phyloP scores from a whole-genome alignment of 1,284 basidiomycete genomes.

The Cryptococcus depauperatus region DNA sequence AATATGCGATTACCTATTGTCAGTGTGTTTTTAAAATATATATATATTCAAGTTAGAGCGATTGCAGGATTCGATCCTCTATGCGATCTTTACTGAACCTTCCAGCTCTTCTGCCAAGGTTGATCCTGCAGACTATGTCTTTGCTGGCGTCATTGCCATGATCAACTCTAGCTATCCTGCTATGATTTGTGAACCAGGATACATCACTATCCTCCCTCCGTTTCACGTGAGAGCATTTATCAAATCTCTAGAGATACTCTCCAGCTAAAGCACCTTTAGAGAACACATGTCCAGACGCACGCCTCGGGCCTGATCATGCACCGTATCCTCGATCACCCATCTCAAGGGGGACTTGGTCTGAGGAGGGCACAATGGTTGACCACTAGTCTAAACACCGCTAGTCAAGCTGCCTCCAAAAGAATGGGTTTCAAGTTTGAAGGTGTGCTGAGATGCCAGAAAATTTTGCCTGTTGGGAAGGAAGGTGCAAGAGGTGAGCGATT shows the following conservation, averaged over 20 bases:
- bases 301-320: constrained; percentile 35
- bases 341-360: constrained; percentile 31
- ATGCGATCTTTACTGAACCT: constrained; percentile 34
- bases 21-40: constrained; percentile 4
- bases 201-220: constrained; percentile 28
- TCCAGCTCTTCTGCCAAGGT: constrained; percentile 9
- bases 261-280: constrained; percentile 10
- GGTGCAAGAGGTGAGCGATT: constrained; percentile 26
- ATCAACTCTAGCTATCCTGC: constrained; percentile 21
- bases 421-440: constrained; percentile 34
- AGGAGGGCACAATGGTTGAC: constrained; percentile 38
- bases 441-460: constrained; percentile 22
- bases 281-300: constrained; percentile 38
- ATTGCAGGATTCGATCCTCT: constrained; percentile 19
- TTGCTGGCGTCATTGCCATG: constrained; percentile 32
- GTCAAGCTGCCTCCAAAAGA: constrained; percentile 23
- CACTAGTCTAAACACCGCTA: constrained; percentile 27
- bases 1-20: constrained; percentile 19
- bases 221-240: constrained; percentile 26
- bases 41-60: not conserved
- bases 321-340: constrained; percentile 27
- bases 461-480: constrained; percentile 25
- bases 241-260: too few relatives aligned
- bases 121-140: constrained; percentile 25
- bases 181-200: constrained; percentile 35